phyloP scores from a whole-genome alignment of 1,284 basidiomycete species.

The Malassezia sp. region DNA sequence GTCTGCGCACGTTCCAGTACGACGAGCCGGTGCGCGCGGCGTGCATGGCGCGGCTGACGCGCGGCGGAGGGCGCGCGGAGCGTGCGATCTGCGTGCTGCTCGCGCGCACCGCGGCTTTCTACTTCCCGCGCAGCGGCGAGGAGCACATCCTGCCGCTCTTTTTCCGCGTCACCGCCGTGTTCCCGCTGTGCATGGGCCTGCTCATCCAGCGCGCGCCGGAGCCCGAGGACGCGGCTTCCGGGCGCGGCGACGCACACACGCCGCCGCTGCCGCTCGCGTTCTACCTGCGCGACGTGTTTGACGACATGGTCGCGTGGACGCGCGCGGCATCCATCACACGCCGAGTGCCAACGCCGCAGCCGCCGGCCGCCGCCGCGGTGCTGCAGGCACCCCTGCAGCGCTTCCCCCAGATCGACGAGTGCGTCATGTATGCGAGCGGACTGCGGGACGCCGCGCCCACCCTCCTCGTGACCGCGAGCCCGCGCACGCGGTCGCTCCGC shows the following conservation, averaged over 20 bases:
- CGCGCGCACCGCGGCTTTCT: conserved; percentile 25
- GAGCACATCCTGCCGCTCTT: conserved; percentile 25
- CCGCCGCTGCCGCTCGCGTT: conserved; percentile 24
- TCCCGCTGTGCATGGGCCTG: conserved; percentile 25
- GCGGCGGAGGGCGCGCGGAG: neutral
- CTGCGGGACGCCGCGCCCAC: neutral
- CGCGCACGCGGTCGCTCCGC: conserved; percentile 16
- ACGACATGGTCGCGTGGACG: conserved; percentile 20
- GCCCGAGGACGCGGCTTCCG: conserved; percentile 21
- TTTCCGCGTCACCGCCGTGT: conserved; percentile 23
- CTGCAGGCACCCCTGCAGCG: conserved; percentile 21
- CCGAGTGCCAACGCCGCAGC: neutral
- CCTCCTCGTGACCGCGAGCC: conserved; percentile 21
- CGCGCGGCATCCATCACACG: too few relatives aligned
- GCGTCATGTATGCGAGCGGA: conserved; percentile 18
- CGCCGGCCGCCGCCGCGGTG: neutral
- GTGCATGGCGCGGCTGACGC: neutral
- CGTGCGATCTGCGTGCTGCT: conserved; percentile 34
- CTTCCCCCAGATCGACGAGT: conserved; percentile 25
- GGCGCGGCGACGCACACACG: conserved; percentile 2
- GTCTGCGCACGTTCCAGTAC: neutral
- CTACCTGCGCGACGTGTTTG: conserved; percentile 29
- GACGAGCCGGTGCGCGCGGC: conserved; percentile 10
- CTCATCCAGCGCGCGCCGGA: conserved; percentile 28
- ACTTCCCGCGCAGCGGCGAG: conserved; percentile 27